Percentiles rank a stretch among this genome's conserved stretches.
Conservation (phyloP, 768 basidiomycete species). For the Suillus paluster region DNA sequence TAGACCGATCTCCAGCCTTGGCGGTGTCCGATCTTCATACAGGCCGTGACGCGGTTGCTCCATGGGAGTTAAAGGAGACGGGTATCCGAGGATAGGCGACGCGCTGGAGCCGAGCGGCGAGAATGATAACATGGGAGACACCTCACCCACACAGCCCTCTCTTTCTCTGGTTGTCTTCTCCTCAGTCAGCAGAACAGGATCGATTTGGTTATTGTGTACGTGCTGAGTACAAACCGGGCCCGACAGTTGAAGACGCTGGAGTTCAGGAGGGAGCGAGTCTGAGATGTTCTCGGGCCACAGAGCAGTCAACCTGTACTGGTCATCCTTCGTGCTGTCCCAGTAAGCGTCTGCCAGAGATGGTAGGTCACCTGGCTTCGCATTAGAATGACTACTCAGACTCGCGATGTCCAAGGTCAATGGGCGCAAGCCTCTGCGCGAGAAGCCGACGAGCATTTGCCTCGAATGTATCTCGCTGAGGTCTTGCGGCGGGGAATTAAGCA, state of each 20-base stretch:
- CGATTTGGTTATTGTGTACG: conserved; percentile 25
- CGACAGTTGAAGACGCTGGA: conserved; percentile 25
- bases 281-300: conserved; percentile 9
- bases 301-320: conserved; percentile 13
- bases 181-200: conserved; percentile 28
- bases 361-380: conserved; percentile 5
- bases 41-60: not conserved
- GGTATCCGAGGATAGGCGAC: not conserved
- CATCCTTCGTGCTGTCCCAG: conserved; percentile 21
- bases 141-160: not conserved
- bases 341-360: conserved; percentile 25
- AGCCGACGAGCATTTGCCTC: not conserved
- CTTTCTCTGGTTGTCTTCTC: conserved; percentile 8
- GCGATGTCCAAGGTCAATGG: not conserved
- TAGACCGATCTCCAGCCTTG: not conserved
- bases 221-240: conserved; percentile 7
- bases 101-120: too few relatives aligned
- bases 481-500: not conserved
- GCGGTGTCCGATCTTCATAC: not conserved
- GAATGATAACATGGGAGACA: not conserved
- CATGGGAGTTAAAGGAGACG: not conserved
- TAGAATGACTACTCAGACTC: not conserved
- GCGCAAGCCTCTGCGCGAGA: not conserved
- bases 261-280: conserved; percentile 25
- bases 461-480: too few relatives aligned